These are phyloP conservation scores for Helianthus tuberosus DNA, from an alignment of 129 eudicot species.

Conservation along the genomic window DNA sequence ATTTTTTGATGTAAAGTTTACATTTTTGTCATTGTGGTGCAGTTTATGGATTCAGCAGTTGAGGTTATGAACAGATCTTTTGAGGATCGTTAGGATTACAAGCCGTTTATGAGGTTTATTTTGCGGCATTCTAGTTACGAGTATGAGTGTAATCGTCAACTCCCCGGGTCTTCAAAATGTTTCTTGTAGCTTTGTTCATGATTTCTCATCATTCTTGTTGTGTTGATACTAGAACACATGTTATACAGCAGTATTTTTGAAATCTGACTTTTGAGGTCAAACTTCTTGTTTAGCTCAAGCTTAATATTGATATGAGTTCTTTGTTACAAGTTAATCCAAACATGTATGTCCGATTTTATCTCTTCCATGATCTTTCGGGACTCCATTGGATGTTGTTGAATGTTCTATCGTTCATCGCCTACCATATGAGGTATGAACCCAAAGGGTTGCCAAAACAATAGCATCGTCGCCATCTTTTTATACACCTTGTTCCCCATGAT, in stretches of 20 bases:
- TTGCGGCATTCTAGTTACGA: slow-evolving; percentile 16
- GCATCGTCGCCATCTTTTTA: too few species aligned
- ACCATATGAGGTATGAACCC: too few species aligned
- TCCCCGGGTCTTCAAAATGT: slow-evolving; percentile 13
- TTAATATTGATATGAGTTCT: neutral
- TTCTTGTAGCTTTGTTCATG: slow-evolving; percentile 13
- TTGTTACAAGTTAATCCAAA: neutral
- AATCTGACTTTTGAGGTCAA: slow-evolving; percentile 27
- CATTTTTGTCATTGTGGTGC: slow-evolving; percentile 40
- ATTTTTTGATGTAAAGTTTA: neutral
- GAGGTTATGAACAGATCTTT: slow-evolving; percentile 77
- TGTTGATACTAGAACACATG: slow-evolving; percentile 24
- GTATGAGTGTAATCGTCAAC: slow-evolving; percentile 27
- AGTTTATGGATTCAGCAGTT: slow-evolving; percentile 93
- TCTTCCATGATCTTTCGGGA: too few species aligned
- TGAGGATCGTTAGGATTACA: slow-evolving; percentile 56
- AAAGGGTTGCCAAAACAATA: too few species aligned
- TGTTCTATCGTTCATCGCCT: too few species aligned
- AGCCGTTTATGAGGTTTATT: slow-evolving; percentile 12
- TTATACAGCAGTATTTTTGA: slow-evolving; percentile 15
- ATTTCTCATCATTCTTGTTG: slow-evolving; percentile 27
- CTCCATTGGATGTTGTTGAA: too few species aligned
- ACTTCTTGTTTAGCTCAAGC: slow-evolving; percentile 9
- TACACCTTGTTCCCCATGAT: too few species aligned
- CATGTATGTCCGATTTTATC: too few species aligned